These are phyloP conservation scores for Colletotrichum graminicola DNA, from an alignment of 2,329 filamentous ascomycete genomes.

Conservation along the genomic window DNA sequence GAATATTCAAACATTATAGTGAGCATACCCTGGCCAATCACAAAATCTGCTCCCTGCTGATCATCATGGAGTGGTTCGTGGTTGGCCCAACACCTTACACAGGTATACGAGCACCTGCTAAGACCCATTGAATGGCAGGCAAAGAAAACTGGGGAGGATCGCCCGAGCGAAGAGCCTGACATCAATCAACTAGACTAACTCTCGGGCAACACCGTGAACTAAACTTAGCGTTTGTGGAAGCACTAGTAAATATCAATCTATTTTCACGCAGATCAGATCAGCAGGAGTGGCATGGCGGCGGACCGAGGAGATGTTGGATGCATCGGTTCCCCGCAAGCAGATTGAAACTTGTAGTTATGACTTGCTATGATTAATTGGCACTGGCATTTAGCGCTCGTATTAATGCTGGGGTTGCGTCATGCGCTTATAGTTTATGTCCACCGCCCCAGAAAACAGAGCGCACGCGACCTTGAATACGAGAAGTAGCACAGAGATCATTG, in stretches of 20 bases:
- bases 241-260: conserved; percentile 21
- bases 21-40: background rate
- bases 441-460: conserved; percentile 28
- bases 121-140: background rate
- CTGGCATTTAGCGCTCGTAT: conserved; percentile 30
- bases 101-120: no score
- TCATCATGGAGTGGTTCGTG: background rate
- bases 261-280: conserved; percentile 20
- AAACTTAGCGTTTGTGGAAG: conserved; percentile 21
- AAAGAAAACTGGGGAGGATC: conserved; percentile 43
- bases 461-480: conserved; percentile 40
- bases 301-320: conserved; percentile 15
- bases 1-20: background rate
- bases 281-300: conserved; percentile 14
- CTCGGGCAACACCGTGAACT: conserved; percentile 13
- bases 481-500: background rate
- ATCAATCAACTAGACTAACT: background rate
- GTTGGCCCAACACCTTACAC: no score
- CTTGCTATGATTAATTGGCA: conserved; percentile 26
- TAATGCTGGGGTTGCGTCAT: conserved; percentile 33
- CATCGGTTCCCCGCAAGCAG: conserved; percentile 20
- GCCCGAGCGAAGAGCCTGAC: background rate
- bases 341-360: conserved; percentile 23
- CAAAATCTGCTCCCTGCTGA: background rate
- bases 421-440: conserved; percentile 21